These are phyloP conservation scores for Alternaria gaisen DNA, from an alignment of 2,329 filamentous ascomycete genomes.

Conservation along the genomic window DNA sequence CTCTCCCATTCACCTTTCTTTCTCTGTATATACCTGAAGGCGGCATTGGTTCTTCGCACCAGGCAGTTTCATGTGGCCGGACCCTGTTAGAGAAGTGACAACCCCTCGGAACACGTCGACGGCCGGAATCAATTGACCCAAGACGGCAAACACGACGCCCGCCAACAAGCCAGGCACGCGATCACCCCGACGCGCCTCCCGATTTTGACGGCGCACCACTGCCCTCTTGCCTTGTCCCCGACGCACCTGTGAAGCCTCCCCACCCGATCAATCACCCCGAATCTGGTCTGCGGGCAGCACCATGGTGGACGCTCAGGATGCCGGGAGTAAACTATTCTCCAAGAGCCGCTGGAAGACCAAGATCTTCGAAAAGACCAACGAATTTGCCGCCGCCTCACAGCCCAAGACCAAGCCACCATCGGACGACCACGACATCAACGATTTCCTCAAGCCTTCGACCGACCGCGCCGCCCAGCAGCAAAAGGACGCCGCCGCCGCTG, in stretches of 20 bases:
- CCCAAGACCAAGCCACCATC: constrained; percentile 36
- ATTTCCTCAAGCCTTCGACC: constrained; percentile 66
- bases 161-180: constrained; percentile 12
- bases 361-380: constrained; percentile 52
- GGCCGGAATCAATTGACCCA: constrained; percentile 5
- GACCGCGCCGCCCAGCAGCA: constrained; percentile 52
- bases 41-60: constrained; percentile 13
- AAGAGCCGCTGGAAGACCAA: constrained; percentile 61
- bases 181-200: constrained; percentile 7
- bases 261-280: neutral
- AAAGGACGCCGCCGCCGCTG: constrained; percentile 23
- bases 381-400: constrained; percentile 46
- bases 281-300: constrained; percentile 20
- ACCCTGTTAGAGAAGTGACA: constrained; percentile 17
- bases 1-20: neutral
- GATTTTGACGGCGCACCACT: neutral
- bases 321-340: constrained; percentile 49
- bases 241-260: neutral
- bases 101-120: constrained; percentile 11
- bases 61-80: constrained; percentile 16
- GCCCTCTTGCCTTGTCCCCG: neutral
- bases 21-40: neutral
- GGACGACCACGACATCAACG: constrained; percentile 59
- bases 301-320: constrained; percentile 46
- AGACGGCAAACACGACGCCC: neutral